phyloP scores from a whole-genome alignment of 345 rosid genomes.

The Carallia pectinifolia region DNA sequence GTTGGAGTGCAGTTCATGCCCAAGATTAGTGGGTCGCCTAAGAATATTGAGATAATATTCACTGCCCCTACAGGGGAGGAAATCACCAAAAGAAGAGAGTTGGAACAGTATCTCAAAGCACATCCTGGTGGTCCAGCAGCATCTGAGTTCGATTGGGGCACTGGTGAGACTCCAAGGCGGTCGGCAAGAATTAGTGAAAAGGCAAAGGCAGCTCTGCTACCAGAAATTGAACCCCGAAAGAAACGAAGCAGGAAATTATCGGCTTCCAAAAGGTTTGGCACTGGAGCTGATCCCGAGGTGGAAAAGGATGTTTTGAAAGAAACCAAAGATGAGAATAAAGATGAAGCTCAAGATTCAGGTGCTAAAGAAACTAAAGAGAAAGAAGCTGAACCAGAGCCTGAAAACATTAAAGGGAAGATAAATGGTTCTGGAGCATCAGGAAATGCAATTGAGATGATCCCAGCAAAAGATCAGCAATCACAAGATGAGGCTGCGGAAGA shows the following conservation, averaged over 20 bases:
- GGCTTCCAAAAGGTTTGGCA: slow-evolving; percentile 7
- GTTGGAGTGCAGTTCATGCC: slow-evolving; percentile 11
- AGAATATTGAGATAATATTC: slow-evolving; percentile 28
- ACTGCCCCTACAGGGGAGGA: slow-evolving; percentile 35
- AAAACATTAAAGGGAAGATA: slow-evolving; percentile 14
- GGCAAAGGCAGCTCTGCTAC: slow-evolving; percentile 21
- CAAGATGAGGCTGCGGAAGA: slow-evolving; percentile 23
- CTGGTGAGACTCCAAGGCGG: slow-evolving; percentile 36
- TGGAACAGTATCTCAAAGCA: slow-evolving; percentile 37
- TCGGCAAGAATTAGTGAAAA: slow-evolving; percentile 32
- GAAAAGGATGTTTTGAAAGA: neutral
- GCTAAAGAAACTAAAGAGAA: slow-evolving; percentile 21
- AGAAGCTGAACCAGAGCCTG: slow-evolving; percentile 23
- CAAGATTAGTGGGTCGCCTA: slow-evolving; percentile 20
- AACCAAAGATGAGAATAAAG: slow-evolving; percentile 10
- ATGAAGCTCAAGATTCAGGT: slow-evolving; percentile 6
- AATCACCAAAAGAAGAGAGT: slow-evolving; percentile 25
- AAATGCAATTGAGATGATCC: slow-evolving; percentile 14
- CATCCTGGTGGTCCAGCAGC: slow-evolving; percentile 33
- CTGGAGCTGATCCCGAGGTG: slow-evolving; percentile 9
- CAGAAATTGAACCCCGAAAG: slow-evolving; percentile 20
- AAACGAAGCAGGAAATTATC: slow-evolving; percentile 24
- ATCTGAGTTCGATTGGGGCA: slow-evolving; percentile 33
- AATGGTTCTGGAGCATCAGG: slow-evolving; percentile 18
- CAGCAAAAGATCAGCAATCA: slow-evolving; percentile 29